Conservation (phyloP, 2,329 filamentous ascomycete species). For the Talaromyces sp. region DNA sequence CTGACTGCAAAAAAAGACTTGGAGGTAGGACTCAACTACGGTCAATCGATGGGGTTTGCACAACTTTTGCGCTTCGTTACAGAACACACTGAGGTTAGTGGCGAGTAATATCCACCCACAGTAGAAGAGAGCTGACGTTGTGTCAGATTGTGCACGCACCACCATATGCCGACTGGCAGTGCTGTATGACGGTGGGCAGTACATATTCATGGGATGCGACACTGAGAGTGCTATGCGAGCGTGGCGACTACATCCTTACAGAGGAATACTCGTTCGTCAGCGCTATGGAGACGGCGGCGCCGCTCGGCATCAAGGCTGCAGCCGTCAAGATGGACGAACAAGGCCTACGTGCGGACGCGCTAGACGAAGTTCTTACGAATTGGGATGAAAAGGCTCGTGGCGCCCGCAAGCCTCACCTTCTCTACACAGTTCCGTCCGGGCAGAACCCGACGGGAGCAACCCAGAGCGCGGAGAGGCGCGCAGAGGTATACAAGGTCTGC, state of each 20-base stretch:
- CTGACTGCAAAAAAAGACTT: slow-evolving; percentile 54
- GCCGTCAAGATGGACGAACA: slow-evolving; percentile 62
- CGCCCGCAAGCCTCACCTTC: slow-evolving; percentile 59
- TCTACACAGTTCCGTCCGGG: slow-evolving; percentile 72
- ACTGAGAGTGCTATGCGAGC: slow-evolving; percentile 72
- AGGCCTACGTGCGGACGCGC: slow-evolving; percentile 56
- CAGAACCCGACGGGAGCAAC: slow-evolving; percentile 91
- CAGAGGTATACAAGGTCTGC: slow-evolving; percentile 69
- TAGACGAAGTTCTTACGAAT: slow-evolving; percentile 59
- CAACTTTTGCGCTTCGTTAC: slow-evolving; percentile 87
- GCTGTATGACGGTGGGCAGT: slow-evolving; percentile 76
- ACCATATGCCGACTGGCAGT: slow-evolving; percentile 85
- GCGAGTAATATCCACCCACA: not conserved
- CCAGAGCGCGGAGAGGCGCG: slow-evolving; percentile 61
- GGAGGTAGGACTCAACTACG: slow-evolving; percentile 87
- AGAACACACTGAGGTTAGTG: slow-evolving; percentile 74
- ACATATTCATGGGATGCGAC: slow-evolving; percentile 81
- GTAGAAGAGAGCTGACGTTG: slow-evolving; percentile 11
- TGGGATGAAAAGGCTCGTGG: slow-evolving; percentile 58
- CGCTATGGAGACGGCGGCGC: slow-evolving; percentile 60
- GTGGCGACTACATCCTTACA: slow-evolving; percentile 72
- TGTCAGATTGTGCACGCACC: slow-evolving; percentile 68
- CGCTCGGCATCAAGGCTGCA: slow-evolving; percentile 57
- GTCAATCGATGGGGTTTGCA: slow-evolving; percentile 76
- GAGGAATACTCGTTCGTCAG: slow-evolving; percentile 91